Evolutionary conservation across 2,329 filamentous ascomycete genomes (phyloP).

Genomic region (Alternaria consortialis): DNA sequence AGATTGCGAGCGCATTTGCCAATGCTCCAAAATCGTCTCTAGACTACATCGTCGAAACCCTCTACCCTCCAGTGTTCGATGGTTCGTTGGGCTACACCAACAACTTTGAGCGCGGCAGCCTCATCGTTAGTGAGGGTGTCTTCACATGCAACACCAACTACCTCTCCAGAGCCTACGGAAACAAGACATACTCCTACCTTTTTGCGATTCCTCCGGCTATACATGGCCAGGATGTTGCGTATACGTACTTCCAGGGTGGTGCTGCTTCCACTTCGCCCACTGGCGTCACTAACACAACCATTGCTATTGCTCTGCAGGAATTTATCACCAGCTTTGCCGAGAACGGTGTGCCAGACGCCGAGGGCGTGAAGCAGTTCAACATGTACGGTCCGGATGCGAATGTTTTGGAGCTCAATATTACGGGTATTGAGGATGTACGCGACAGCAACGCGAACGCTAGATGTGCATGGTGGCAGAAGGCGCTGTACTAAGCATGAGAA

Average conservation of each 20-base stretch:
- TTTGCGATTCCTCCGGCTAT: slow-evolving; percentile 63
- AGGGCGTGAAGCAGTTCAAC: slow-evolving; percentile 55
- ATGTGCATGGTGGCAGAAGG: slow-evolving; percentile 65
- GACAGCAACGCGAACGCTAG: slow-evolving; percentile 60
- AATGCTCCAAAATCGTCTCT: slow-evolving; percentile 44
- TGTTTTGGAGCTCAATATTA: slow-evolving; percentile 56
- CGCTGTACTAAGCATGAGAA: slow-evolving; percentile 45
- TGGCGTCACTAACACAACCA: slow-evolving; percentile 40
- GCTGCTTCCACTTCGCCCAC: slow-evolving; percentile 15
- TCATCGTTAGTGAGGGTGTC: slow-evolving; percentile 55
- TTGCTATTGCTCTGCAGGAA: slow-evolving; percentile 57
- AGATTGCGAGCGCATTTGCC: slow-evolving; percentile 40
- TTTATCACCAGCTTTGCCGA: slow-evolving; percentile 57
- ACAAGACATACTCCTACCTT: slow-evolving; percentile 61
- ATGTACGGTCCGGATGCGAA: slow-evolving; percentile 57
- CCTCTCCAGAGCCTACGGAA: slow-evolving; percentile 57
- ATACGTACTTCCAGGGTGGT: slow-evolving; percentile 61
- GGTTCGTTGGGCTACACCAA: slow-evolving; percentile 58
- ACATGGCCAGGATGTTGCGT: slow-evolving; percentile 63
- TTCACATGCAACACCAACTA: slow-evolving; percentile 64
- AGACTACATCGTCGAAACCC: slow-evolving; percentile 53
- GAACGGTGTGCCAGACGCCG: slow-evolving; percentile 49
- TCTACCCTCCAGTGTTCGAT: slow-evolving; percentile 62
- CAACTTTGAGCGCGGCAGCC: slow-evolving; percentile 54
- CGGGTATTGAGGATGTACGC: slow-evolving; percentile 51